Conservation (phyloP, 306 rosid species). For the Geum urbanum region DNA sequence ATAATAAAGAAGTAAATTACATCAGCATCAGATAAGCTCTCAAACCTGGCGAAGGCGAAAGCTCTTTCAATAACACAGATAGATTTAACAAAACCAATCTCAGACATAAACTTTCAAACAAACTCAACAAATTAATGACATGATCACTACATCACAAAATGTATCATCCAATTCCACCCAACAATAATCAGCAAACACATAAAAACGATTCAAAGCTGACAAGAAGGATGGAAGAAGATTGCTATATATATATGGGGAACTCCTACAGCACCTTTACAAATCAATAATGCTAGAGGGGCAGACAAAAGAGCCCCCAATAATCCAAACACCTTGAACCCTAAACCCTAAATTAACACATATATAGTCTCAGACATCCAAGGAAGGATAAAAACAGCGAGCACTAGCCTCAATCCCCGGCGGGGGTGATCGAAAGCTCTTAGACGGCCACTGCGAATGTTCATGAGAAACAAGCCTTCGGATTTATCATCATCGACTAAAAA, state of each 20-base stretch:
- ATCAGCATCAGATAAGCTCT: no score
- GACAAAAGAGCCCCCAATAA: conserved; percentile 3
- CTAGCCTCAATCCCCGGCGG: conserved; percentile 26
- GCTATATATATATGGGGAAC: conserved; percentile 23
- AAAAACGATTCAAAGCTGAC: conserved; percentile 10
- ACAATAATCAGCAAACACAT: conserved; percentile 17
- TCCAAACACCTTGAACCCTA: not conserved
- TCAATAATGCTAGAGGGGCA: conserved; percentile 18
- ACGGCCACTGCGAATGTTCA: conserved; percentile 39
- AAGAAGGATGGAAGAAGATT: not conserved
- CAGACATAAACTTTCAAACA: no score
- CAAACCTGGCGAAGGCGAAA: no score
- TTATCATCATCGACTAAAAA: conserved; percentile 5
- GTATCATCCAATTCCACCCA: conserved; percentile 10
- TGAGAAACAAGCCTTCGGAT: conserved; percentile 31
- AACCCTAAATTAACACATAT: not conserved
- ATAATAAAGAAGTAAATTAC: no score
- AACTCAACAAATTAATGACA: no score
- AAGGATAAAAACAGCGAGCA: conserved; percentile 33
- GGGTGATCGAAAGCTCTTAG: conserved; percentile 37
- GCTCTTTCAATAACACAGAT: no score
- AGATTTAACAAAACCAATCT: no score
- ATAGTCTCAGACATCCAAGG: conserved; percentile 35
- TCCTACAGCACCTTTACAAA: conserved; percentile 14
- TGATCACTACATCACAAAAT: no score